Base-by-base conservation (phyloP, 2,329 filamentous ascomycete genomes). In the Stachybotrys chartarum region DNA sequence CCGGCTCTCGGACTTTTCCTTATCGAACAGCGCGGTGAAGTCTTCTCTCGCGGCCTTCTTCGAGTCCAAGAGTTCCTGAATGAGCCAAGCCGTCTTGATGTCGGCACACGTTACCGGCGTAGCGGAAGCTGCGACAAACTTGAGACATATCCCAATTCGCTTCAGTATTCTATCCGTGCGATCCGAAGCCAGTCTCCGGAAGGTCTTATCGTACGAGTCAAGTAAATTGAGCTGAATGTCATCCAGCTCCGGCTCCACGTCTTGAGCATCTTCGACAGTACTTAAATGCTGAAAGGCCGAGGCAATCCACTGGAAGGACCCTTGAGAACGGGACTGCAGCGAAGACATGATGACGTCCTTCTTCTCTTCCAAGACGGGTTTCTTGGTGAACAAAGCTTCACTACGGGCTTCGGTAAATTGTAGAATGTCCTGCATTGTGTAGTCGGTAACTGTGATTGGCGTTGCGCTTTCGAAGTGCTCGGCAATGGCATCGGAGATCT, bases 221-320 rank as follows among this genome's bases (percentile, higher is more conserved):
- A 52, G 50, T 11, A 52, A n/a, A 35, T 52, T 32, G 3, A 30
- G 31, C 24, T 44, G 14, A 30, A 52, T 52, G 50, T 52, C 50
- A 18, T 52, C 50, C 50, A 52, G 32, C 32, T 52, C 50, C 7
- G 50, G 50, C 18, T 52, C 50, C 8, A 52, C 32, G 32, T 52
- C 50, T 14, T 52, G 12, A 7, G 35, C 50, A 18, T 52, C 50
- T 32, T 52, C 50, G 32, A 52, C 50, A n/a, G 32, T 35, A 44
- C 17, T 52, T 18, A 16, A 52, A 18, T 52, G 50, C 11, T 35
- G 5, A 52, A 52, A 52, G 50, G 50, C 50, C 31, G 50, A 52
- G 50, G 39, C 44, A 7, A 52, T 16, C 50, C 50, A 52, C 35
- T 52, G 50, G 32, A 52, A 52, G 12, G 50, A 52, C n/a, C 50